Percentiles rank a stretch among this genome's conserved stretches.
These are phyloP conservation scores for Chiua sp. DNA, from an alignment of 1,284 basidiomycete genomes.

Conservation along the genomic window DNA sequence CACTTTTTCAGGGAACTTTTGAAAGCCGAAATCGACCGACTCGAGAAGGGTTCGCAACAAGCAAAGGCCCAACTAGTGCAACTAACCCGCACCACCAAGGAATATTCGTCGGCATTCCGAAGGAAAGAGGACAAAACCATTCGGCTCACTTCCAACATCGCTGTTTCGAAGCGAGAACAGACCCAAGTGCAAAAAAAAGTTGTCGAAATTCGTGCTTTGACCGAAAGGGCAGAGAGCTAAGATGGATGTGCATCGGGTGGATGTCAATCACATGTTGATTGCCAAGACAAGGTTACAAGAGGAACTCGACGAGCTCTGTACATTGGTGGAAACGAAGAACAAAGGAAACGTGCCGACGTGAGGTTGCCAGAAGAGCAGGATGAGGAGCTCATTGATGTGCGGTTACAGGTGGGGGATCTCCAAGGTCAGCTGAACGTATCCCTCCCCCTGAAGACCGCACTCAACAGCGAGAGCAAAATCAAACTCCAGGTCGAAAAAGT, in stretches of 20 bases:
- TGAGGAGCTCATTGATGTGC: conserved; percentile 77
- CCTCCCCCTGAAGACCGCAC: conserved; percentile 58
- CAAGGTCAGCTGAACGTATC: conserved; percentile 67
- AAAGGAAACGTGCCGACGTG: conserved; percentile 84
- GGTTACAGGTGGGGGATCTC: conserved; percentile 66
- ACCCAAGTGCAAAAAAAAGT: conserved; percentile 63
- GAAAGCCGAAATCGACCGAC: conserved; percentile 60
- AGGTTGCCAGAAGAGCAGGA: conserved; percentile 90
- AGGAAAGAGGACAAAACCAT: conserved; percentile 79
- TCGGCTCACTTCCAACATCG: conserved; percentile 63
- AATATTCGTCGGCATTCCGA: conserved; percentile 81
- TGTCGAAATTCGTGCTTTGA: conserved; percentile 67
- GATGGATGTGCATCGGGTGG: conserved; percentile 66
- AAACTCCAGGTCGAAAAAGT: conserved; percentile 71
- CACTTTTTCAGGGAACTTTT: conserved; percentile 58
- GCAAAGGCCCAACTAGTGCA: conserved; percentile 84
- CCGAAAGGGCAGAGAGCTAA: conserved; percentile 75
- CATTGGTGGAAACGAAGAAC: conserved; percentile 85
- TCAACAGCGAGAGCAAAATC: conserved; percentile 70
- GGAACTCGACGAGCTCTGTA: conserved; percentile 88
- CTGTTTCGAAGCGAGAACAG: conserved; percentile 57
- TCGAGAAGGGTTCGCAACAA: conserved; percentile 73
- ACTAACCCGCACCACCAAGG: conserved; percentile 75
- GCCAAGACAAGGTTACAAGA: conserved; percentile 71
- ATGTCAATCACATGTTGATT: conserved; percentile 58